These are phyloP conservation scores for Angophora floribunda DNA, from an alignment of 345 rosid species.

Conservation along the genomic window DNA sequence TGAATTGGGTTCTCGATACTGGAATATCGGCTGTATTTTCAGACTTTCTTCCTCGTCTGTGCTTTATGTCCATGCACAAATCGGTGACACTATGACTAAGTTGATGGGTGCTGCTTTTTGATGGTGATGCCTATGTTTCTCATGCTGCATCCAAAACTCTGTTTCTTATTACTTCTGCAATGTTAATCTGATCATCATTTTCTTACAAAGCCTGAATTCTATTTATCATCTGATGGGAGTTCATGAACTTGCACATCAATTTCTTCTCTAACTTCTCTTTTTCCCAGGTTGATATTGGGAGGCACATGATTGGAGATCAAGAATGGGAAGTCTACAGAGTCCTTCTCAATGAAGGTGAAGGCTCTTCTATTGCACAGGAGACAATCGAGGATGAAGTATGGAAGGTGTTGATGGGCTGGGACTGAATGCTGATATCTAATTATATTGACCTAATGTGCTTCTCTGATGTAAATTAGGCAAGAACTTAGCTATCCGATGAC, in stretches of 20 bases:
- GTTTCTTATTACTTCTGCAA: not conserved
- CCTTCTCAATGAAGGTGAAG: slow-evolving; percentile 70
- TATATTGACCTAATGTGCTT: not conserved
- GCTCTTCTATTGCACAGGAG: slow-evolving; percentile 24
- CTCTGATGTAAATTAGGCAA: not conserved
- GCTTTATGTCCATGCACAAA: not conserved
- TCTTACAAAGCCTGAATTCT: not conserved
- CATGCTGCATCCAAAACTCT: not conserved
- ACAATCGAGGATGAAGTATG: slow-evolving; percentile 75
- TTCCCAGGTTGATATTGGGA: slow-evolving; percentile 73
- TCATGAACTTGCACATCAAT: not conserved
- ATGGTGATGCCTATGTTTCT: not conserved
- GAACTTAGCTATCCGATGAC: not conserved
- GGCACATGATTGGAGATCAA: slow-evolving; percentile 60
- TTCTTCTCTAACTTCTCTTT: not conserved
- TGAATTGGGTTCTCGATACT: not conserved
- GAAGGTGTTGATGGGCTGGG: slow-evolving; percentile 93
- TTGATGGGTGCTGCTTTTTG: not conserved
- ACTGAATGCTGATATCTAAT: slow-evolving; percentile 8
- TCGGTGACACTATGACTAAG: not conserved
- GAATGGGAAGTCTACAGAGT: slow-evolving; percentile 95
- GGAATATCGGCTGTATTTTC: not conserved
- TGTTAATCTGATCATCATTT: not conserved
- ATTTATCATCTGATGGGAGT: not conserved
- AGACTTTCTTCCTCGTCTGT: not conserved